Evolutionary conservation across 495 filamentous ascomycete genomes (phyloP).

Genomic region (Xylaria telfairii): DNA sequence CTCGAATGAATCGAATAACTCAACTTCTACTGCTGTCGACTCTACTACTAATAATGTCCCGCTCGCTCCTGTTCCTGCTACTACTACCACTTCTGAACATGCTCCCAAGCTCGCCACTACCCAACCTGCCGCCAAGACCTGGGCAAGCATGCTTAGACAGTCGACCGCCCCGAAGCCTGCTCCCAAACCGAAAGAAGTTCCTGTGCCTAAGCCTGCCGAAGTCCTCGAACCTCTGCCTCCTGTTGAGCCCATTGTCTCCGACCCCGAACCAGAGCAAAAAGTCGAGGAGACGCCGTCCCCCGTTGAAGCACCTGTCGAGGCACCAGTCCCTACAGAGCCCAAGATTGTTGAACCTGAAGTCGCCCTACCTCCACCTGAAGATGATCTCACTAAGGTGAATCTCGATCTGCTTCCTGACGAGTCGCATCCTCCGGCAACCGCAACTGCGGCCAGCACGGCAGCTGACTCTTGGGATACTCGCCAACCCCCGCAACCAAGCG

Average conservation of each 20-base stretch:
- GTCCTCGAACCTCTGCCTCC: constrained; percentile 47
- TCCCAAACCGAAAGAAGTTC: constrained; percentile 53
- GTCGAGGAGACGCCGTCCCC: constrained; percentile 39
- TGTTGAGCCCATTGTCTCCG: constrained; percentile 38
- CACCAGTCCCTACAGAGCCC: constrained; percentile 38
- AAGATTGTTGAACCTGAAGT: constrained; percentile 57
- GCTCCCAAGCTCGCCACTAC: constrained; percentile 42
- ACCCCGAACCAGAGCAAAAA: constrained; percentile 44
- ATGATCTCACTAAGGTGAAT: constrained; percentile 87
- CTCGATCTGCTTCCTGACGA: constrained; percentile 86
- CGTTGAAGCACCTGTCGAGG: constrained; percentile 31
- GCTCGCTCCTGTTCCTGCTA: constrained; percentile 30
- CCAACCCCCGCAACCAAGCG: constrained; percentile 51
- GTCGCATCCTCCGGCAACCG: constrained; percentile 74
- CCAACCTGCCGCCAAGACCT: constrained; percentile 54
- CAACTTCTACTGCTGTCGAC: constrained; percentile 30
- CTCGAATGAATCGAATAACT: constrained; percentile 33
- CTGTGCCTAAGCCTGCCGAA: constrained; percentile 48
- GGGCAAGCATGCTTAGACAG: constrained; percentile 63
- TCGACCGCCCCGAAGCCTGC: constrained; percentile 50
- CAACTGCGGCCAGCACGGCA: constrained; percentile 88
- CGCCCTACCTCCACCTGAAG: constrained; percentile 70
- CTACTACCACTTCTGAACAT: constrained; percentile 27
- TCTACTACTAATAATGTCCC: constrained; percentile 30
- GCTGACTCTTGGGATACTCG: constrained; percentile 81